Evolutionary conservation across 78 protist genomes (phyloP).

Genomic region (Tieghemostelium lacteum): DNA sequence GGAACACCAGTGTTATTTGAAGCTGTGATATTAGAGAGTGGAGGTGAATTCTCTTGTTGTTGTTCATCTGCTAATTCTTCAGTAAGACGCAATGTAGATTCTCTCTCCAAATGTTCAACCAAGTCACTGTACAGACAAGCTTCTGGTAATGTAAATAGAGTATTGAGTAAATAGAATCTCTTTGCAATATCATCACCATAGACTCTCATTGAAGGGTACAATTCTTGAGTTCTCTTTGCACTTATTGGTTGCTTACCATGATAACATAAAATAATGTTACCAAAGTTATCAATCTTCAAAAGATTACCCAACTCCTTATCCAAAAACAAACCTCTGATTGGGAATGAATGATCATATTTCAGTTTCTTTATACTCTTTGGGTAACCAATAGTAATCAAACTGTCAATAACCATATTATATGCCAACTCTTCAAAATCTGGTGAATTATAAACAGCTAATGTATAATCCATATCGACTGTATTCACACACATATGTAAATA

Average conservation of each 20-base stretch:
- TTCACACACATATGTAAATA: too few relatives aligned
- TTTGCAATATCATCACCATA: constrained; percentile 42
- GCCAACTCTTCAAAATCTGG: constrained; percentile 80
- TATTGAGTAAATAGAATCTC: constrained; percentile 72
- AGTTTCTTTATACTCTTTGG: constrained; percentile 65
- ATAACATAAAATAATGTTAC: constrained; percentile 60
- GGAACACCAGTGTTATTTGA: too few relatives aligned
- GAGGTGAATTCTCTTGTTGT: constrained; percentile 74
- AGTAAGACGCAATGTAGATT: constrained; percentile 34
- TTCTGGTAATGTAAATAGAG: constrained; percentile 85
- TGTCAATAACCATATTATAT: constrained; percentile 73
- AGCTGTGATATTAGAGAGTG: neutral
- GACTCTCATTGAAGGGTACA: constrained; percentile 76
- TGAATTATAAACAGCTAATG: constrained; percentile 81
- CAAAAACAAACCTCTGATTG: constrained; percentile 83
- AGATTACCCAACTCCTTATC: constrained; percentile 81
- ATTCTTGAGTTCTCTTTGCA: constrained; percentile 7
- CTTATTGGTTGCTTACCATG: constrained; percentile 52
- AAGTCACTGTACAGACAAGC: constrained; percentile 77
- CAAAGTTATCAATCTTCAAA: constrained; percentile 79
- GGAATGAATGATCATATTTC: constrained; percentile 77
- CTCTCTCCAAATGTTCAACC: constrained; percentile 67
- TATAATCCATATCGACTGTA: constrained; percentile 85
- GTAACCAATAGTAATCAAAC: constrained; percentile 75
- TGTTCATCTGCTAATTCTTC: constrained; percentile 78